Base-by-base conservation (phyloP, 1,284 basidiomycete species). In the Tylopilus sp. region DNA sequence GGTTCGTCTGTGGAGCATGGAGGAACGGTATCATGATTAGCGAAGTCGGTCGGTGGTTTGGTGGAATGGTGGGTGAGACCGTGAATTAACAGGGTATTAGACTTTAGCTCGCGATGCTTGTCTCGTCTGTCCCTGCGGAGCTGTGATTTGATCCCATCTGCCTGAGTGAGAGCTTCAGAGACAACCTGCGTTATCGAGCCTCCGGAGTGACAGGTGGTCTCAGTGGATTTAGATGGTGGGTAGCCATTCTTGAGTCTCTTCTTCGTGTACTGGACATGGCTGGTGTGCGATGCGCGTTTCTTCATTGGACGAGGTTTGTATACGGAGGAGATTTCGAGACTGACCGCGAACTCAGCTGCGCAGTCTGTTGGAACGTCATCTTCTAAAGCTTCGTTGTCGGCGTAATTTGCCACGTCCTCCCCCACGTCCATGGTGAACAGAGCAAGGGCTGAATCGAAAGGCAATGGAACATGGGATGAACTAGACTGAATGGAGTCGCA, bases 231-330 rank as follows among this genome's bases (percentile, higher is more conserved):
- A 29, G 52, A 45, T n/a, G 40, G 44, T 37, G 30, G 43, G 31
- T 49, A 38, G 21, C 39, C 44, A 30, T 59, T 52, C 46, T 53
- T 53, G 48, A 2, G 30, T 38, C 43, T 54, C 48, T 46, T 46
- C 52, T 59, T 52, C 18, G 16, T 16, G 28, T 46, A 33, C 10
- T 54, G 42, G 1, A 34, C 23, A 15, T 48, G 38, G 25, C 30
- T 46, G 23, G 43, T 28, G 30, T 52, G 51, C 21, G 28, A 48
- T 23, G 45, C 51, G 4, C 77, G 77, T 15, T 73, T 72, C 48
- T 77, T 80, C 54, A 77, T 67, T 2, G 84, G 83, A 3, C 82
- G 77, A 3, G 85, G 85, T 57, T 87, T 87, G 69, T 79, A 86
- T 4, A 88, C 85, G 1, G 79, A 74, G 1, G 77, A 69, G 41